Conservation (phyloP, 495 filamentous ascomycete species). For the Neurospora sublineolata region DNA sequence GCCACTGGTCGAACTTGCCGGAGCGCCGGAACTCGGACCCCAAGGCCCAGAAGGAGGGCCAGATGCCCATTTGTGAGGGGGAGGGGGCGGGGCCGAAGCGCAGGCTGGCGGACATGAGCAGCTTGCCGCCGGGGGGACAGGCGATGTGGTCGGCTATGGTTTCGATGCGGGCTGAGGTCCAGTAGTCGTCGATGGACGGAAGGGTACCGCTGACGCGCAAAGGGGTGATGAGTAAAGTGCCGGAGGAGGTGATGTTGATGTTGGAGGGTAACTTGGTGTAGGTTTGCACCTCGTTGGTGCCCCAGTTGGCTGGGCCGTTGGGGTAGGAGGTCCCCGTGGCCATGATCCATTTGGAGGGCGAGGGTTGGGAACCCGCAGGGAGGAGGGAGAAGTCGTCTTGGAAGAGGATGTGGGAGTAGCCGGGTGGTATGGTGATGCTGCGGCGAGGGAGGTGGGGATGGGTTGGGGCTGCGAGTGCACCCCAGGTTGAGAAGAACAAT, state of each 20-base stretch:
- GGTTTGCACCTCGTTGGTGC: slow-evolving; percentile 20
- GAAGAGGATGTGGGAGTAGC: slow-evolving; percentile 7
- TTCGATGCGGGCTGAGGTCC: not conserved
- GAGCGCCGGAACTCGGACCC: not conserved
- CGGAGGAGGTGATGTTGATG: slow-evolving; percentile 11
- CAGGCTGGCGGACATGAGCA: not conserved
- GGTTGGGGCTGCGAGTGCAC: not conserved
- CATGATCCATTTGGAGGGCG: slow-evolving; percentile 13
- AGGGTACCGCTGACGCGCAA: not conserved
- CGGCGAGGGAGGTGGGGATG: not conserved
- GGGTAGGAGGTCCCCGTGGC: slow-evolving; percentile 21
- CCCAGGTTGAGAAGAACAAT: not conserved
- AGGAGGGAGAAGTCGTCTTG: slow-evolving; percentile 9
- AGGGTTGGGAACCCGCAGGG: not conserved
- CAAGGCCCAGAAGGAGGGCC: not conserved
- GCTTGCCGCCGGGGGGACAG: not conserved
- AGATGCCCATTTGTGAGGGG: not conserved
- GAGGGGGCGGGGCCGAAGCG: not conserved
- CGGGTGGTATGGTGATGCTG: not conserved
- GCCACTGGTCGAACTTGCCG: not conserved
- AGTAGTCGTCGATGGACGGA: not conserved
- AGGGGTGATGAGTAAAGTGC: not conserved
- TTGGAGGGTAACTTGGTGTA: slow-evolving; percentile 18
- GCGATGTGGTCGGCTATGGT: not conserved
- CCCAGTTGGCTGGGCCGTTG: slow-evolving; percentile 19